Evolutionary conservation across 2,329 filamentous ascomycete species (phyloP).

Genomic region (Aureobasidium sp.): DNA sequence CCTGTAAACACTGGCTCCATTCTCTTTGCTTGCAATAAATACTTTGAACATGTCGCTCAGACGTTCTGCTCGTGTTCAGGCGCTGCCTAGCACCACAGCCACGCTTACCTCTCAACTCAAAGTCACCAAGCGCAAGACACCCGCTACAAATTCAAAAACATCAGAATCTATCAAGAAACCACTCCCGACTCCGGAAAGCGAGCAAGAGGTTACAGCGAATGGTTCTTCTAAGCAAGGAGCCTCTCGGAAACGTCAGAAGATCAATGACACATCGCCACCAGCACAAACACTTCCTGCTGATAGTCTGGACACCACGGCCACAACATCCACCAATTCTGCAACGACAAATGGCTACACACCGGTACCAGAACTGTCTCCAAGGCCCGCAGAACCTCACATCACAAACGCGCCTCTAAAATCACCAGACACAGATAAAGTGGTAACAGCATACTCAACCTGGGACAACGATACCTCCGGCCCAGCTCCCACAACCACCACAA

Average conservation of each 20-base stretch:
- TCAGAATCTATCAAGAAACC: background rate
- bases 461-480: conserved; percentile 32
- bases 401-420: conserved; percentile 69
- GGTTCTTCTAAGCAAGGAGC: conserved; percentile 21
- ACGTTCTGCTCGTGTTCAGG: conserved; percentile 43
- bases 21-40: background rate
- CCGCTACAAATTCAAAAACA: background rate
- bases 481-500: conserved; percentile 49
- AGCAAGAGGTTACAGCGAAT: conserved; percentile 2
- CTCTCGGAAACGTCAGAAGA: conserved; percentile 8
- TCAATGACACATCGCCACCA: conserved; percentile 19
- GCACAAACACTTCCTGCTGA: conserved; percentile 43
- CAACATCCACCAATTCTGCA: background rate
- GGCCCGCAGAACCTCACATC: conserved; percentile 55
- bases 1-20: background rate
- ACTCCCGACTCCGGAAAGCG: background rate
- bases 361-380: conserved; percentile 26
- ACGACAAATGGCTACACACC: conserved; percentile 28
- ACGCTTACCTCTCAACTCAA: conserved; percentile 10
- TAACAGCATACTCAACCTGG: conserved; percentile 42
- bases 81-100: background rate
- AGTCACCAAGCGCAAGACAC: conserved; percentile 1
- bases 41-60: conserved; percentile 42
- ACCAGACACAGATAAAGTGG: conserved; percentile 58
- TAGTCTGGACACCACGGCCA: conserved; percentile 20